phyloP scores from a whole-genome alignment of 345 rosid species.

The Euphorbia pulcherrima region DNA sequence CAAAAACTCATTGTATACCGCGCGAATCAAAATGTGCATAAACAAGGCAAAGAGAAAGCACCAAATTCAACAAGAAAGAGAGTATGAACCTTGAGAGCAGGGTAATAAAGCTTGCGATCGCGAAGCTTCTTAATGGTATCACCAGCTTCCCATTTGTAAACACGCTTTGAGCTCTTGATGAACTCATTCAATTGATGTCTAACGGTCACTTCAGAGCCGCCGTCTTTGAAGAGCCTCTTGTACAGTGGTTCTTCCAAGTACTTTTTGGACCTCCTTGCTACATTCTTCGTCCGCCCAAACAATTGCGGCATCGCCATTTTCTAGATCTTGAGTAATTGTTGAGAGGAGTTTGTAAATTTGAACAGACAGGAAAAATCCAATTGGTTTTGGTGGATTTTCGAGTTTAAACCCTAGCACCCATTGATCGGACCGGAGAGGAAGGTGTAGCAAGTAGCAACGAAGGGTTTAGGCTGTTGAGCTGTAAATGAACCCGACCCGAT shows the following conservation, averaged over 20 bases:
- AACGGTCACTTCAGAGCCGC: slow-evolving; percentile 60
- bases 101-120: slow-evolving; percentile 56
- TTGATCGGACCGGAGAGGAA: background rate
- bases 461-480: background rate
- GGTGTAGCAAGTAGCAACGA: background rate
- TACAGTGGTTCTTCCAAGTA: slow-evolving; percentile 82
- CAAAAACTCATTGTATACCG: background rate
- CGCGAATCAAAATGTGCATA: background rate
- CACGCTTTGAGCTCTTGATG: slow-evolving; percentile 78
- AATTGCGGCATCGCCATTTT: slow-evolving; percentile 56
- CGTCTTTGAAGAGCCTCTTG: slow-evolving; percentile 62
- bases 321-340: background rate
- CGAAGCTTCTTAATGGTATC: slow-evolving; percentile 85
- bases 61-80: no score
- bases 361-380: background rate
- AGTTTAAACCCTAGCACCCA: background rate
- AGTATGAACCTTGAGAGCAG: slow-evolving; percentile 77
- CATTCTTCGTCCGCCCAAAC: slow-evolving; percentile 61
- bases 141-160: slow-evolving; percentile 93
- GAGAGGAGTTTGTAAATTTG: background rate
- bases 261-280: slow-evolving; percentile 68
- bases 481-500: background rate
- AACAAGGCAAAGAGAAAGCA: no score
- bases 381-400: background rate
- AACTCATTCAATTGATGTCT: slow-evolving; percentile 68